Conservation (phyloP, 2,329 filamentous ascomycete genomes). For the Fusarium miscanthi region DNA sequence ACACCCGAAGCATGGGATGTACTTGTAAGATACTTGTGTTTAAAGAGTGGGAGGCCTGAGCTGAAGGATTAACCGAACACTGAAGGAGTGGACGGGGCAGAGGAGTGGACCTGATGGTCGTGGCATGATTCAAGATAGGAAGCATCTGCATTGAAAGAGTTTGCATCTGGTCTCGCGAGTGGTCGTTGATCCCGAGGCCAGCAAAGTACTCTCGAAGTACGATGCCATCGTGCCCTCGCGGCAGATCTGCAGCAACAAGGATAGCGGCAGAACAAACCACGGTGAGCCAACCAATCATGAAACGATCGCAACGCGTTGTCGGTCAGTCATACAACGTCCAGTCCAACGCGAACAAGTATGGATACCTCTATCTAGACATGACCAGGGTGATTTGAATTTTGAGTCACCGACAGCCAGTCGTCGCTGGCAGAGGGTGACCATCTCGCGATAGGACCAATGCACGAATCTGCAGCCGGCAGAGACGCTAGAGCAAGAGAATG, state of each 20-base stretch:
- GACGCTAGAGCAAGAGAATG: constrained; percentile 15
- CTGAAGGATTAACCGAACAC: constrained; percentile 10
- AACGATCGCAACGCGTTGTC: constrained; percentile 37
- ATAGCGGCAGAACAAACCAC: constrained; percentile 11
- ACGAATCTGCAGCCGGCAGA: constrained; percentile 24
- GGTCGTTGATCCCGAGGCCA: constrained; percentile 30
- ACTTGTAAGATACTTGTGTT: constrained; percentile 21
- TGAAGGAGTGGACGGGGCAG: not conserved
- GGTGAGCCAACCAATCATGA: constrained; percentile 30
- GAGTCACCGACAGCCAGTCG: constrained; percentile 46
- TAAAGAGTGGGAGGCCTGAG: constrained; percentile 25
- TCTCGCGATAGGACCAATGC: constrained; percentile 43
- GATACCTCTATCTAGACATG: constrained; percentile 16
- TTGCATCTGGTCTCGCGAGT: constrained; percentile 36
- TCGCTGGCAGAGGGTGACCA: constrained; percentile 27
- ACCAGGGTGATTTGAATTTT: constrained; percentile 30
- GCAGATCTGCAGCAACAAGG: constrained; percentile 30
- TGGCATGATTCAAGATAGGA: not conserved
- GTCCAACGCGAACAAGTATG: constrained; percentile 7
- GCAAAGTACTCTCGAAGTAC: constrained; percentile 38
- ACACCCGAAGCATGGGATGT: constrained; percentile 25
- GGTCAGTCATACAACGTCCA: constrained; percentile 37
- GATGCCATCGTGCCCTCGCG: constrained; percentile 18
- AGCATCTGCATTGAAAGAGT: constrained; percentile 21
- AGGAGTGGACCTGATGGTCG: not conserved